These are phyloP conservation scores for Nemania sp. DNA, from an alignment of 2,329 filamentous ascomycete species.

Conservation along the genomic window DNA sequence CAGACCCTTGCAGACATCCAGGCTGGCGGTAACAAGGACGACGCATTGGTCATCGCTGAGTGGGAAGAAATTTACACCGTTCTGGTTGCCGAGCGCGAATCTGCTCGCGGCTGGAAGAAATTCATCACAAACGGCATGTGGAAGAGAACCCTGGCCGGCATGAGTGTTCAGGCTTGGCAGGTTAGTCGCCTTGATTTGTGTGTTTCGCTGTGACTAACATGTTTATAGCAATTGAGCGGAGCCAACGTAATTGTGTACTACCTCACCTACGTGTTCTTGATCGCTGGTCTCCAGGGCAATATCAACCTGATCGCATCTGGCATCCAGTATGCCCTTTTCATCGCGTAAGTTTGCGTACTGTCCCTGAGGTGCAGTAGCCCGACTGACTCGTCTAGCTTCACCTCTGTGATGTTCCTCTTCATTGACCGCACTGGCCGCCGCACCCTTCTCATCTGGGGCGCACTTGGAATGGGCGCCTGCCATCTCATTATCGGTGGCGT, in stretches of 20 bases:
- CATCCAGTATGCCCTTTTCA: constrained; percentile 58
- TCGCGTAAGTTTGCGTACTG: constrained; percentile 38
- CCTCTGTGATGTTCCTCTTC: constrained; percentile 52
- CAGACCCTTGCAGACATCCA: constrained; percentile 60
- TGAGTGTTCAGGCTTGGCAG: constrained; percentile 61
- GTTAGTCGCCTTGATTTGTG: constrained; percentile 27
- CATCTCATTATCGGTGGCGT: constrained; percentile 59
- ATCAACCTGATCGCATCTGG: constrained; percentile 57
- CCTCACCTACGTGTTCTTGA: constrained; percentile 62
- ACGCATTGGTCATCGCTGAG: constrained; percentile 61
- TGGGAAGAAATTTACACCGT: constrained; percentile 55
- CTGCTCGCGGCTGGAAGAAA: constrained; percentile 42
- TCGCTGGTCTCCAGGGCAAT: constrained; percentile 58
- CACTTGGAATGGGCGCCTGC: constrained; percentile 65
- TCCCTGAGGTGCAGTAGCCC: background rate
- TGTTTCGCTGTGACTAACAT: constrained; percentile 11
- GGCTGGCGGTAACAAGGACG: constrained; percentile 55
- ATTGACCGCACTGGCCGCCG: constrained; percentile 63
- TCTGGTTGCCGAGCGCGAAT: constrained; percentile 43
- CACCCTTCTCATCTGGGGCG: constrained; percentile 66
- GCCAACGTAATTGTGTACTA: constrained; percentile 62
- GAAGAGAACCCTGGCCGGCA: constrained; percentile 58
- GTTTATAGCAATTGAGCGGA: constrained; percentile 50
- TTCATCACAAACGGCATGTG: constrained; percentile 57
- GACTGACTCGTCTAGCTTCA: constrained; percentile 42